phyloP scores from a whole-genome alignment of 257 asterid species.

The Penstemon davidsonii region DNA sequence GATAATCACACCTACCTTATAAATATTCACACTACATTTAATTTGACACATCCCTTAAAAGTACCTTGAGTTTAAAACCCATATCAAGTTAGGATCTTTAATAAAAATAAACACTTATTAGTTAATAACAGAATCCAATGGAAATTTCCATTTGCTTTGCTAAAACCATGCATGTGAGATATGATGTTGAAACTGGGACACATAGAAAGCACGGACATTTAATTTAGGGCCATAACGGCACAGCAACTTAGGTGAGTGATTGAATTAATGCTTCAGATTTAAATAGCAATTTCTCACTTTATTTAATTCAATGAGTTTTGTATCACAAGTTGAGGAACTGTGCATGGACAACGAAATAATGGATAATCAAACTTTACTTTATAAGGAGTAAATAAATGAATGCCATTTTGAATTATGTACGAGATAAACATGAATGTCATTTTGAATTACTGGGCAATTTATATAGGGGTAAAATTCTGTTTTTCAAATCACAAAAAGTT shows the following conservation, averaged over 20 bases:
- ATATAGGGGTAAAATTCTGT: too few species aligned
- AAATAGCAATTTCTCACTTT: neutral
- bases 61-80: neutral
- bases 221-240: conserved; percentile 43
- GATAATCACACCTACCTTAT: too few species aligned
- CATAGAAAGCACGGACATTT: conserved; percentile 34
- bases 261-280: conserved; percentile 5
- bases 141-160: conserved; percentile 2
- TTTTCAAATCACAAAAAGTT: too few species aligned
- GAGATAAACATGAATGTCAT: too few species aligned
- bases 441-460: too few species aligned
- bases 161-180: conserved; percentile 20
- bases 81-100: neutral
- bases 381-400: neutral
- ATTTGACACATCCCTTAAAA: too few species aligned
- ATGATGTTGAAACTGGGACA: conserved; percentile 25
- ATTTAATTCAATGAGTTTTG: neutral
- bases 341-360: neutral
- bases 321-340: conserved; percentile 2
- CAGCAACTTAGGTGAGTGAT: conserved; percentile 23
- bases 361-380: neutral
- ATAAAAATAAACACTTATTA: neutral
- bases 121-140: neutral
- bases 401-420: neutral
- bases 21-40: too few species aligned